These are phyloP conservation scores for Fraxinus dipetala DNA, from an alignment of 305 asterid species.

Conservation along the genomic window DNA sequence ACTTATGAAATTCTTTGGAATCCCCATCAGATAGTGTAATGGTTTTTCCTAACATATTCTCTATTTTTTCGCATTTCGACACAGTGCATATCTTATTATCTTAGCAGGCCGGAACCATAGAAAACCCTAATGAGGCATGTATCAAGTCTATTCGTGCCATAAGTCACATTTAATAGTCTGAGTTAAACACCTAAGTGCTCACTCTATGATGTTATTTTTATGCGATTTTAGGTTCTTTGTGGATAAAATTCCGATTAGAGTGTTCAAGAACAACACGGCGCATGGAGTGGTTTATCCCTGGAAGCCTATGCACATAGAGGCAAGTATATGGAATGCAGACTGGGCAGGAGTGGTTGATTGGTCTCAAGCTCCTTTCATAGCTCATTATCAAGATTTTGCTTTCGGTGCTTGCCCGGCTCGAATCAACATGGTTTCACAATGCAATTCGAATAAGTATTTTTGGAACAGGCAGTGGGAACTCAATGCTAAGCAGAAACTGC, in stretches of 20 bases:
- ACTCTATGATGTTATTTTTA: not conserved
- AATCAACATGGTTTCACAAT: not conserved
- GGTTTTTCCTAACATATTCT: not conserved
- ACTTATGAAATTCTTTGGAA: constrained; percentile 41
- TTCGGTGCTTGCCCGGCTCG: constrained; percentile 28
- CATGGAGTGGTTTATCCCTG: constrained; percentile 28
- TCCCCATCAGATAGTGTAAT: constrained; percentile 28
- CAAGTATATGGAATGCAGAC: constrained; percentile 41
- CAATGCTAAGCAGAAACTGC: constrained; percentile 4
- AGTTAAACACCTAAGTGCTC: not conserved
- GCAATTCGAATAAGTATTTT: constrained; percentile 16
- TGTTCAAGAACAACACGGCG: constrained; percentile 37
- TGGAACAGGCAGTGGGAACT: constrained; percentile 38
- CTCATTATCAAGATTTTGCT: constrained; percentile 30
- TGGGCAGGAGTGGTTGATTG: constrained; percentile 48
- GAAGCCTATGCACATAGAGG: constrained; percentile 41
- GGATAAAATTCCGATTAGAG: constrained; percentile 41
- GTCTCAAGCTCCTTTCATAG: constrained; percentile 39
- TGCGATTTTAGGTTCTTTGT: constrained; percentile 29
- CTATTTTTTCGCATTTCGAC: not conserved
- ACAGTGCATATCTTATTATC: not conserved
- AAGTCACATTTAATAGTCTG: not conserved
- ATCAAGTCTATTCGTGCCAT: not conserved
- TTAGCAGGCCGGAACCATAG: not conserved
- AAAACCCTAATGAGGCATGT: not conserved